phyloP scores from a whole-genome alignment of 495 filamentous ascomycete genomes.

The Cladorrhinum samala region DNA sequence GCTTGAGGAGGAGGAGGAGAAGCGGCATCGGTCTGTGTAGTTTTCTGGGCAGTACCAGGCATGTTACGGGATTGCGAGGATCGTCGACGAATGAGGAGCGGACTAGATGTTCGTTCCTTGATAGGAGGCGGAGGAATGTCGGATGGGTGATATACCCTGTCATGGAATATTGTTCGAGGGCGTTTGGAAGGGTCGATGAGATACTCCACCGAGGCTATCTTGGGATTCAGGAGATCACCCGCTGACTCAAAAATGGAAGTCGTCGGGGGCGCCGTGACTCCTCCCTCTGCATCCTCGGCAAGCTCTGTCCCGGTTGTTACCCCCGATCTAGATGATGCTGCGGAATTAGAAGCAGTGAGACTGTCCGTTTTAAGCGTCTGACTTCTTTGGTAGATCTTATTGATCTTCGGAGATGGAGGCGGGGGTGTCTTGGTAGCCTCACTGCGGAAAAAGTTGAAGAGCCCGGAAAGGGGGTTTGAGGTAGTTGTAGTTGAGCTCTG shows the following conservation, averaged over 20 bases:
- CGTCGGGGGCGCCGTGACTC: slow-evolving; percentile 66
- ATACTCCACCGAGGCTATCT: slow-evolving; percentile 71
- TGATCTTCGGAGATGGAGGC: slow-evolving; percentile 41
- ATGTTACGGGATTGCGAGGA: slow-evolving; percentile 12
- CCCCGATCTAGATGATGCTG: slow-evolving; percentile 31
- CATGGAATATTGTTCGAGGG: slow-evolving; percentile 93
- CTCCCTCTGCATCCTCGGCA: slow-evolving; percentile 32
- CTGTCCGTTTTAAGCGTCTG: slow-evolving; percentile 55
- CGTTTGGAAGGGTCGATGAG: slow-evolving; percentile 75
- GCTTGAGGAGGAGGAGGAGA: slow-evolving; percentile 11
- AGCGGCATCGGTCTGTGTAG: slow-evolving; percentile 7
- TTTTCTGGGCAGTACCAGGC: slow-evolving; percentile 7
- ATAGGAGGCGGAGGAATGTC: slow-evolving; percentile 83
- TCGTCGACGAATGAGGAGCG: slow-evolving; percentile 26
- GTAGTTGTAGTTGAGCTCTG: slow-evolving; percentile 21
- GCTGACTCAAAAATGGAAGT: slow-evolving; percentile 95
- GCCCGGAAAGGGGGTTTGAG: slow-evolving; percentile 46
- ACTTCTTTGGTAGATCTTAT: slow-evolving; percentile 71
- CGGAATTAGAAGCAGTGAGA: slow-evolving; percentile 30
- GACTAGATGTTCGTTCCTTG: slow-evolving; percentile 46
- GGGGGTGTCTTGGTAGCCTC: slow-evolving; percentile 31
- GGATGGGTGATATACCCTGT: slow-evolving; percentile 85
- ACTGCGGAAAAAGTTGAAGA: slow-evolving; percentile 59
- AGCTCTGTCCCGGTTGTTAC: slow-evolving; percentile 40
- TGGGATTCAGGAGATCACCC: slow-evolving; percentile 84